Evolutionary conservation across 192 early-diverging fungal genomes (phyloP), one percentile per base, ranked within the genome.

Genomic region (Coemansia sp.): DNA sequence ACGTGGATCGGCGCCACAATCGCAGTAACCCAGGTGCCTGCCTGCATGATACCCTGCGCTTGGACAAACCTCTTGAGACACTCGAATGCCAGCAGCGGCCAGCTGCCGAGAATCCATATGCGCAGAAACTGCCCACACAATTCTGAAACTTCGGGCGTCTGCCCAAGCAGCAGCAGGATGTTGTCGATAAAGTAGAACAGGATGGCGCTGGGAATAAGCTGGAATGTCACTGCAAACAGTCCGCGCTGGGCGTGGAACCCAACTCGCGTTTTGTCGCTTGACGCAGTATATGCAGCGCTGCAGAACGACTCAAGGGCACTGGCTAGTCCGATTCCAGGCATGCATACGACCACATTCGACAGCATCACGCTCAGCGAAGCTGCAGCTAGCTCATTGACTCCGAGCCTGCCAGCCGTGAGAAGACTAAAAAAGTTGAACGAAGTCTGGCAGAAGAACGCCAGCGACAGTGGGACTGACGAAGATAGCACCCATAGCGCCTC

Each of bases 11-110:
- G 76, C 46, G 66, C 67, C 0, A 78, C 69, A 5, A 69, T 22
- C 0, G 44, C 59, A 57, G 71, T 64, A 7, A 78, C 66, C 59
- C 58, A 59, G 0, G 76, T 73, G 30, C 80, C 82, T 1, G 92
- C 92, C 19, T 89, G 81, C 95, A 98, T 95, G 55, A 89, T 88
- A 49, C 91, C 94, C 76, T 98, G 95, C 0, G 88, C 86, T 68
- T 95, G 90, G 19, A 94, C 78, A 65, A 83, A 96, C 34, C 91
- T 83, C 64, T 93, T 90, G 22, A 93, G 65, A 56, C 88, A 89
- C 64, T 96, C 93, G 74, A 88, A 89, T 7, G 87, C 81, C 55
- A 96, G 62, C 55, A 80, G 81, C 4, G 93, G 90, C 53, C 89
- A 87, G 37, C 88, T 82, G 9, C 93, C 91, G n/a, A 87, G 73